These are phyloP conservation scores for Fusarium globosum DNA, from an alignment of 2,329 filamentous ascomycete species.

Conservation along the genomic window DNA sequence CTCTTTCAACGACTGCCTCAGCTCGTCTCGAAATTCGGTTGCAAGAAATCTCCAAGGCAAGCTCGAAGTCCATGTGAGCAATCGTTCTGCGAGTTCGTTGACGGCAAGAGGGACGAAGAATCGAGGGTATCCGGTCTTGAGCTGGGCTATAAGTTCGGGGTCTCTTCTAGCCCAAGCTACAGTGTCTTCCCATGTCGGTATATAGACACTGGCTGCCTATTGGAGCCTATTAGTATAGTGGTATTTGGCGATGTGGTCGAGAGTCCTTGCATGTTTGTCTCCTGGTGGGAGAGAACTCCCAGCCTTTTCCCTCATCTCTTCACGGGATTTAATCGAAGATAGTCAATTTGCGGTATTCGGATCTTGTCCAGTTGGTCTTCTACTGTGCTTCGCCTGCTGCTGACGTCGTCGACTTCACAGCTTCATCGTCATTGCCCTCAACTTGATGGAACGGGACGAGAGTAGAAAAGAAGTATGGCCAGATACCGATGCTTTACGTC, in stretches of 20 bases:
- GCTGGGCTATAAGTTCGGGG: constrained; percentile 27
- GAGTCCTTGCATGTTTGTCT: constrained; percentile 42
- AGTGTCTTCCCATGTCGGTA: constrained; percentile 46
- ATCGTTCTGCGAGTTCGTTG: constrained; percentile 26
- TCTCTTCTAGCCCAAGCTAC: constrained; percentile 41
- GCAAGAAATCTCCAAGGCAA: not conserved
- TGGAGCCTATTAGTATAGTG: not conserved
- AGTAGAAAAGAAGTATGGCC: not conserved
- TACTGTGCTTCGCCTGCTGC: not conserved
- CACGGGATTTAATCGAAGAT: not conserved
- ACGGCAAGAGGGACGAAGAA: constrained; percentile 44
- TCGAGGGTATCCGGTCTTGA: constrained; percentile 46
- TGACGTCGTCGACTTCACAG: not conserved
- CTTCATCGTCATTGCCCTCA: not conserved
- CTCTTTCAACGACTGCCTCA: not conserved
- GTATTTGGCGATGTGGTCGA: not conserved
- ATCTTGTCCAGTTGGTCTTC: not conserved
- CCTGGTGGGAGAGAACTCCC: constrained; percentile 42
- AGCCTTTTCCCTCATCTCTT: constrained; percentile 15
- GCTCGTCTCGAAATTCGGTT: not conserved
- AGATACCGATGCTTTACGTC: not conserved
- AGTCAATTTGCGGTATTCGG: not conserved
- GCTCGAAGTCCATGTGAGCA: constrained; percentile 32
- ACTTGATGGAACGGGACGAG: not conserved
- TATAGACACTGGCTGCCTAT: constrained; percentile 47